Evolutionary conservation across 202 grass and related monocot species (phyloP).

Genomic region (Setaria italica): DNA sequence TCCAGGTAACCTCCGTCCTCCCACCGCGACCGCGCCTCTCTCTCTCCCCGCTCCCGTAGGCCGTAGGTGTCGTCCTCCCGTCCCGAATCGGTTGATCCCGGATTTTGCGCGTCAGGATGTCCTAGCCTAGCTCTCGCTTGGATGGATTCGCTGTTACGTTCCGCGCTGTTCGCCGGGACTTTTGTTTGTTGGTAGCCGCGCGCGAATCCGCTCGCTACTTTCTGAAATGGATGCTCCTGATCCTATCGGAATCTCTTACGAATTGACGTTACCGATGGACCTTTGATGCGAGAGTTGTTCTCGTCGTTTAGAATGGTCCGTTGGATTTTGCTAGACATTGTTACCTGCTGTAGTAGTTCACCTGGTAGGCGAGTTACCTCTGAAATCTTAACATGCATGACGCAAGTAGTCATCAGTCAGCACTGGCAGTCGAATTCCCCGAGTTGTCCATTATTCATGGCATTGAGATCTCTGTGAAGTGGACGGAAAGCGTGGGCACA

Average conservation of each 20-base stretch:
- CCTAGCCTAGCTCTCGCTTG: background rate
- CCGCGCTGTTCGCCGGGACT: background rate
- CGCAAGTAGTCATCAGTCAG: background rate
- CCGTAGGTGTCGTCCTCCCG: background rate
- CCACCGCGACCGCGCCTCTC: background rate
- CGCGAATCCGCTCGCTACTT: background rate
- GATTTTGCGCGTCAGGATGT: background rate
- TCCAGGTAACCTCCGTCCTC: conserved; percentile 28
- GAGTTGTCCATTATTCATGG: background rate
- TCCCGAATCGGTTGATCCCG: background rate
- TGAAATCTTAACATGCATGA: background rate
- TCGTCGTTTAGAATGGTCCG: background rate
- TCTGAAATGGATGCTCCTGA: background rate
- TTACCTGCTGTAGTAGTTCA: background rate
- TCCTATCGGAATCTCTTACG: background rate
- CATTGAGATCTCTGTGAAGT: background rate
- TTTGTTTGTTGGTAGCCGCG: background rate
- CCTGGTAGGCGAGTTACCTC: background rate
- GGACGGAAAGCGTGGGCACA: background rate
- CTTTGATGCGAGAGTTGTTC: background rate
- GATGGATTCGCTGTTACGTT: background rate
- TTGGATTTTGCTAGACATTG: background rate
- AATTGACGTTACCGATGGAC: background rate
- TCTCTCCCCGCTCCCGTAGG: no score
- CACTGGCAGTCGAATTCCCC: no score